phyloP scores from a whole-genome alignment of 140 eudicot species.

The Stevia rebaudiana region DNA sequence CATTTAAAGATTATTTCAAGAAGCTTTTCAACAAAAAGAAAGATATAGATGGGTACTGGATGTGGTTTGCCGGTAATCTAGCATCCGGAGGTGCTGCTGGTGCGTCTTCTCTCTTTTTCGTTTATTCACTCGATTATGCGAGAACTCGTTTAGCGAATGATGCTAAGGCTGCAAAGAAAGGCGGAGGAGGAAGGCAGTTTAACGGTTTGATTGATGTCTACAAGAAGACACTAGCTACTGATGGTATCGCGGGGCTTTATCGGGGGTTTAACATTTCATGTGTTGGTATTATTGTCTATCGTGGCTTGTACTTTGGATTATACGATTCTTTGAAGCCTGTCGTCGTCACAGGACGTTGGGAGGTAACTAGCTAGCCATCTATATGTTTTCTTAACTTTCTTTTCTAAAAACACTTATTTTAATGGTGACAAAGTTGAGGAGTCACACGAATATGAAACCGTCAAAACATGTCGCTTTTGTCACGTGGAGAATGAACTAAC shows the following conservation, averaged over 20 bases:
- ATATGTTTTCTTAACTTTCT: no score
- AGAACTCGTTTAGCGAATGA: conserved; percentile 57
- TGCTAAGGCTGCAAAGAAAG: conserved; percentile 45
- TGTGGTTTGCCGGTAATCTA: conserved; percentile 56
- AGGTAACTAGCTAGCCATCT: conserved; percentile 27
- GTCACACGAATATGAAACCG: no score
- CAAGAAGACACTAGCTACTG: conserved; percentile 46
- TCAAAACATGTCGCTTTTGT: no score
- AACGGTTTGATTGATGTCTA: conserved; percentile 59
- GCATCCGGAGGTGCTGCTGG: conserved; percentile 73
- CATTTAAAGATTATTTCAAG: conserved; percentile 34
- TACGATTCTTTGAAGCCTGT: conserved; percentile 64
- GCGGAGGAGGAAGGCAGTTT: conserved; percentile 51
- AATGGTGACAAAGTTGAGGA: no score
- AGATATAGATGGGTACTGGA: conserved; percentile 55
- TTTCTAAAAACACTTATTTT: no score
- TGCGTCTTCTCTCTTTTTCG: conserved; percentile 53
- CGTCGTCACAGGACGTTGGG: conserved; percentile 37
- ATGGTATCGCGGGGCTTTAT: conserved; percentile 59
- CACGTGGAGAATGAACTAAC: no score
- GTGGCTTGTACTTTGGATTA: conserved; percentile 56
- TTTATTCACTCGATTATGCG: conserved; percentile 48
- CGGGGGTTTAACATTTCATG: conserved; percentile 63
- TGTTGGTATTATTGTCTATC: conserved; percentile 45
- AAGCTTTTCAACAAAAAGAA: conserved; percentile 45